Percentiles rank a stretch among this genome's conserved stretches.
phyloP scores from a whole-genome alignment of 2,329 filamentous ascomycete genomes.

The Zymoseptoria brevis region DNA sequence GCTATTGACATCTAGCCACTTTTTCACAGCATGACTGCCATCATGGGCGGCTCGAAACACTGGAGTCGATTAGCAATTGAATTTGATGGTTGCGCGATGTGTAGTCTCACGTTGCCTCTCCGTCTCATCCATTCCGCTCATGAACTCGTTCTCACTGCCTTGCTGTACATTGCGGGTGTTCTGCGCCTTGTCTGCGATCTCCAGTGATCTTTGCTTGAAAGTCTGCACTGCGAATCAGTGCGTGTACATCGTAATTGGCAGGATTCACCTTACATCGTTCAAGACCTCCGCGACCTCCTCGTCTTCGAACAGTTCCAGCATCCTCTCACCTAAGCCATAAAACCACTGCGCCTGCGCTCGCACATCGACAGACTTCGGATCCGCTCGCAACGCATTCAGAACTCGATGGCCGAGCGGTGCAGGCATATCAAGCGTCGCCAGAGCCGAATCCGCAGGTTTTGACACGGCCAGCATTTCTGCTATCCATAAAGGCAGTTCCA shows the following conservation, averaged over 20 bases:
- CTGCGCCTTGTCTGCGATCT: constrained; percentile 81
- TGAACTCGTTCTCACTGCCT: constrained; percentile 63
- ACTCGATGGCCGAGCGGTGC: constrained; percentile 68
- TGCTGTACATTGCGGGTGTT: constrained; percentile 53
- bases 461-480: constrained; percentile 80
- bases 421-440: constrained; percentile 76
- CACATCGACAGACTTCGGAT: constrained; percentile 76
- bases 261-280: constrained; percentile 31
- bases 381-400: constrained; percentile 81
- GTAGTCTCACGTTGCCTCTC: constrained; percentile 69
- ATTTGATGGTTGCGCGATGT: no score
- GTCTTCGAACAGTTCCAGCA: constrained; percentile 87
- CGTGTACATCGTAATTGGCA: no score
- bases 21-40: constrained; percentile 38
- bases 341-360: constrained; percentile 79
- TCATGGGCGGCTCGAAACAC: constrained; percentile 44
- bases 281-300: constrained; percentile 63
- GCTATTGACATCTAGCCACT: constrained; percentile 32
- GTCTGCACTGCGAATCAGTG: constrained; percentile 41
- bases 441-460: constrained; percentile 42
- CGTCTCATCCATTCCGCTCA: constrained; percentile 81
- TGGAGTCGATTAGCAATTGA: constrained; percentile 19
- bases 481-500: constrained; percentile 87
- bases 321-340: constrained; percentile 74
- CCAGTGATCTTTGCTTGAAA: constrained; percentile 71